Conservation (phyloP, 2,329 filamentous ascomycete species). For the Aspergillus hiratsukae region DNA sequence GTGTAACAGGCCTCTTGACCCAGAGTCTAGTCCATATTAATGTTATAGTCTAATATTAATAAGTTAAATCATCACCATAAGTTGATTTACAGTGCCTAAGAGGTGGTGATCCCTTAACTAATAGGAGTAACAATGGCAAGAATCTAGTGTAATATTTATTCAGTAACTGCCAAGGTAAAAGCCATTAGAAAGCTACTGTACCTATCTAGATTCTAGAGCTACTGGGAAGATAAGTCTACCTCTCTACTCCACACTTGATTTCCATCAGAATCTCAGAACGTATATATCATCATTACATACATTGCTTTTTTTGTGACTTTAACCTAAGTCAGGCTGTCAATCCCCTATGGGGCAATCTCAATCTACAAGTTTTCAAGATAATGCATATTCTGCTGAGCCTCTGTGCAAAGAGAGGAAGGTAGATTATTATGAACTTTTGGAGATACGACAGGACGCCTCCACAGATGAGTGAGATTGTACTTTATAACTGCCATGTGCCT, state of each 20-base stretch:
- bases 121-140: no score
- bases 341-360: conserved; percentile 41
- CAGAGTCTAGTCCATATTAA: no score
- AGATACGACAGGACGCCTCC: conserved; percentile 65
- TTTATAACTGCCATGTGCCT: background rate
- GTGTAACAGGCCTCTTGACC: no score
- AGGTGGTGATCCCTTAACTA: no score
- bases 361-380: conserved; percentile 30
- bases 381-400: conserved; percentile 14
- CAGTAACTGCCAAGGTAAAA: no score
- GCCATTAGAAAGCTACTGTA: no score
- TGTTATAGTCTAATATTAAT: no score
- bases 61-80: no score
- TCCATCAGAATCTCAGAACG: background rate
- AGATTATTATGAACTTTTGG: conserved; percentile 71
- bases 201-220: no score
- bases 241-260: no score
- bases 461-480: conserved; percentile 61
- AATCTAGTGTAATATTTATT: no score
- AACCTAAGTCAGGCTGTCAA: background rate
- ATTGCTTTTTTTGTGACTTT: background rate
- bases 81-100: no score
- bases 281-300: background rate
- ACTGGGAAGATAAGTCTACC: background rate
- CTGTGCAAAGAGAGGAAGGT: conserved; percentile 26